Conservation (phyloP, 768 basidiomycete species). For the Podaxis sp. region DNA sequence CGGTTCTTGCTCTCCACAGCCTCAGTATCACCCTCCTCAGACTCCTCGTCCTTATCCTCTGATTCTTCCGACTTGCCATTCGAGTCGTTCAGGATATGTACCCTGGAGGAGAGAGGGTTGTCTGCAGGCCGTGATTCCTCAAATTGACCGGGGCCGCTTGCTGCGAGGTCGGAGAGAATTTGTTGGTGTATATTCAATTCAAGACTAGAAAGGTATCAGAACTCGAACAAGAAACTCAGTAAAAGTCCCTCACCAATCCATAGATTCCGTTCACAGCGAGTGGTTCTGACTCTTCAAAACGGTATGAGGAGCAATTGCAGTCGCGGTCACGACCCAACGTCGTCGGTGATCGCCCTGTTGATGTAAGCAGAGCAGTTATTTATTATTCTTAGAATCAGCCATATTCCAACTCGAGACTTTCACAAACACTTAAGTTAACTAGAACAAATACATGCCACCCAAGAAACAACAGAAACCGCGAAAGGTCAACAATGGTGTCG, state of each 20-base stretch:
- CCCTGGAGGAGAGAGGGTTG: slow-evolving; percentile 61
- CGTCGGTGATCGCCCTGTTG: neutral
- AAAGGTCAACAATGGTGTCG: slow-evolving; percentile 20
- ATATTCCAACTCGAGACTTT: neutral
- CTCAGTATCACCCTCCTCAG: slow-evolving; percentile 27
- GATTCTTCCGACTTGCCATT: neutral
- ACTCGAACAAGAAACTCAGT: neutral
- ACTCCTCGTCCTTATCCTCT: slow-evolving; percentile 23
- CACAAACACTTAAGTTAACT: neutral
- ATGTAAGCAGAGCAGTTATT: neutral
- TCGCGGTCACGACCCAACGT: neutral
- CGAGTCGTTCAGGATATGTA: slow-evolving; percentile 36
- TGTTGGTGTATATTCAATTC: slow-evolving; percentile 78
- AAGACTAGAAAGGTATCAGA: slow-evolving; percentile 42
- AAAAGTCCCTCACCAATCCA: slow-evolving; percentile 6
- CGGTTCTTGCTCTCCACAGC: slow-evolving; percentile 16
- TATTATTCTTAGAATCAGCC: neutral
- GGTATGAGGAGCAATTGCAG: neutral
- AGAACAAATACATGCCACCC: slow-evolving; percentile 3
- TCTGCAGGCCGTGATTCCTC: slow-evolving; percentile 40
- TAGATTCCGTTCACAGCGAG: neutral
- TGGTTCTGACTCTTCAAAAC: neutral
- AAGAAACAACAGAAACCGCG: slow-evolving; percentile 23
- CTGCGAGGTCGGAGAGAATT: slow-evolving; percentile 74
- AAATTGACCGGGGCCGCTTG: slow-evolving; percentile 47